These are phyloP conservation scores for Aspergillus aculeatinus DNA, from an alignment of 2,329 filamentous ascomycete genomes.

Conservation along the genomic window DNA sequence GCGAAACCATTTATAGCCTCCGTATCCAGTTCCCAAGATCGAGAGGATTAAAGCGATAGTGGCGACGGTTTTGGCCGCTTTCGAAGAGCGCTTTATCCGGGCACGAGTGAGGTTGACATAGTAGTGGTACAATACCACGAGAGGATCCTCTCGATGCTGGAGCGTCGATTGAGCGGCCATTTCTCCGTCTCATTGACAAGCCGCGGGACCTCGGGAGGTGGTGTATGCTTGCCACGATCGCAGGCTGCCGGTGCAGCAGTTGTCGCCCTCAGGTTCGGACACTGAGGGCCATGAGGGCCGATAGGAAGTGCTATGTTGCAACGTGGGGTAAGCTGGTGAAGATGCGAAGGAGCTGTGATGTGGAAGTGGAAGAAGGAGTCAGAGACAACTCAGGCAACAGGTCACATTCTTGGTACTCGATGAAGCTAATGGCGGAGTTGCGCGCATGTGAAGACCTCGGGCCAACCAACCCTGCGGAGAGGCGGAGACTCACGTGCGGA, in stretches of 20 bases:
- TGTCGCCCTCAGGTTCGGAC: constrained; percentile 15
- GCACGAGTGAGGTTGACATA: constrained; percentile 51
- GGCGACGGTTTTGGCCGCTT: constrained; percentile 69
- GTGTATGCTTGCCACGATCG: neutral
- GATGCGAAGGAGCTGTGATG: neutral
- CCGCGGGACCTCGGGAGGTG: neutral
- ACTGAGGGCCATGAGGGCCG: constrained; percentile 20
- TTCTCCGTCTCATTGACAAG: neutral
- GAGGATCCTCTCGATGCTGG: constrained; percentile 64
- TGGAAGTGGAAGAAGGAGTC: neutral
- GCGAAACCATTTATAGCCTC: constrained; percentile 74
- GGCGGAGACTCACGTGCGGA: constrained; percentile 23
- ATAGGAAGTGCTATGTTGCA: constrained; percentile 2
- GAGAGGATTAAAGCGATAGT: constrained; percentile 73
- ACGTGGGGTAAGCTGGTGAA: constrained; percentile 5
- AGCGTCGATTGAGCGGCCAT: constrained; percentile 92
- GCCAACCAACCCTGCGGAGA: constrained; percentile 17
- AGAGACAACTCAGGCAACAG: constrained; percentile 9
- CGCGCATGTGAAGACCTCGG: constrained; percentile 30
- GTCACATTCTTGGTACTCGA: constrained; percentile 16
- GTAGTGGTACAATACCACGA: constrained; percentile 59
- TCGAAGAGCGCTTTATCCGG: constrained; percentile 63
- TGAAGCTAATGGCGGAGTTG: constrained; percentile 7
- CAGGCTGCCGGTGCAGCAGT: constrained; percentile 14
- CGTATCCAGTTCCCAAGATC: constrained; percentile 76